Conservation (phyloP, 768 basidiomycete species). For the Peribolospora baueri region DNA sequence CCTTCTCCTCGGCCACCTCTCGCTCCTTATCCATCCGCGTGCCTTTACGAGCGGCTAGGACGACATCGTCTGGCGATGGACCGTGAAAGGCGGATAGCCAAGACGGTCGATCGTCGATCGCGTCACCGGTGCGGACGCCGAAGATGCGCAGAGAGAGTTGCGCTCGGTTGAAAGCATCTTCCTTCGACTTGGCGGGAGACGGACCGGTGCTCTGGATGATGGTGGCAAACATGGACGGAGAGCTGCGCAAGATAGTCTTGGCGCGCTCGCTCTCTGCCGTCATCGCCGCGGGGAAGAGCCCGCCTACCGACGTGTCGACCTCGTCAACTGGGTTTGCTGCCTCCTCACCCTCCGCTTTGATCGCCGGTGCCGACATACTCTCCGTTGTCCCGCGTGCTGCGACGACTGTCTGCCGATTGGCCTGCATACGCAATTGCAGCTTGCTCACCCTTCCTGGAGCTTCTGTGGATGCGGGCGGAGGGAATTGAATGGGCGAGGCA, state of each 20-base stretch:
- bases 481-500: neutral
- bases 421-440: constrained; percentile 5
- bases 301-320: too few species aligned
- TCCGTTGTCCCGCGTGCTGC: too few species aligned
- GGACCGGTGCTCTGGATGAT: neutral
- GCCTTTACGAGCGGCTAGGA: neutral
- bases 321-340: too few species aligned
- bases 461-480: too few species aligned
- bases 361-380: too few species aligned
- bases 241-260: neutral
- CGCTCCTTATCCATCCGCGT: too few species aligned
- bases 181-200: too few species aligned
- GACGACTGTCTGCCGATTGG: neutral
- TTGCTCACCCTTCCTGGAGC: neutral
- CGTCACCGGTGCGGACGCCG: neutral
- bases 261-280: neutral
- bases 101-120: neutral
- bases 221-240: constrained; percentile 1
- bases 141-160: too few species aligned
- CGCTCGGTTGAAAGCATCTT: neutral
- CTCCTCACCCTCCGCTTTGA: too few species aligned
- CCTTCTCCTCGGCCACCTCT: too few species aligned
- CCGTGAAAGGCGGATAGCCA: neutral
- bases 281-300: neutral
- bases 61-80: constrained; percentile 3